phyloP scores from a whole-genome alignment of 768 basidiomycete genomes.

The Brasilioporus rufonigricans region DNA sequence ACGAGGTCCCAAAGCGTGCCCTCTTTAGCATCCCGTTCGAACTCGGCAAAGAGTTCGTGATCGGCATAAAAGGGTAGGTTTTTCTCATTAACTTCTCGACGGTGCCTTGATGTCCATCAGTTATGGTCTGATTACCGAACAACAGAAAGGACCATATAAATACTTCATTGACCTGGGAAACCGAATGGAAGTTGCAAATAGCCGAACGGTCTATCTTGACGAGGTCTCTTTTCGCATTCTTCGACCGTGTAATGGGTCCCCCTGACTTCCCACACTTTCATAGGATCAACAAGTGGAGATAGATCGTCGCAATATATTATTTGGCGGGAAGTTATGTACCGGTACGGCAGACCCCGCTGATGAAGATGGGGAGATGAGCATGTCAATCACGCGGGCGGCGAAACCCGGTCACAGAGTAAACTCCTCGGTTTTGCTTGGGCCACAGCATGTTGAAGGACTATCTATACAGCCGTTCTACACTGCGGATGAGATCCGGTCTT shows the following conservation, averaged over 20 bases:
- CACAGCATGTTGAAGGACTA: constrained; percentile 1
- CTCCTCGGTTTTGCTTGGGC: background rate
- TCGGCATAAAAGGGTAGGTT: constrained; percentile 79
- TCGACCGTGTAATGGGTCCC: background rate
- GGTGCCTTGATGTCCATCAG: constrained; percentile 38
- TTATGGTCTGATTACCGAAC: constrained; percentile 86
- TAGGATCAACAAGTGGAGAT: constrained; percentile 32
- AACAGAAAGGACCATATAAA: constrained; percentile 78
- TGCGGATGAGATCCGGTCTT: constrained; percentile 75
- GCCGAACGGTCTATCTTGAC: constrained; percentile 73
- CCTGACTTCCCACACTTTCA: constrained; percentile 7
- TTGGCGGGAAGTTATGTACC: constrained; percentile 38
- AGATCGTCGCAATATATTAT: constrained; percentile 25
- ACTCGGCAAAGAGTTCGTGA: constrained; percentile 68
- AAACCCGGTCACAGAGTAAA: constrained; percentile 50
- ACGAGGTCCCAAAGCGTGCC: constrained; percentile 80
- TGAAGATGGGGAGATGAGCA: constrained; percentile 38
- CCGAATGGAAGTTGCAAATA: constrained; percentile 70
- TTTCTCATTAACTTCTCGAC: constrained; percentile 8
- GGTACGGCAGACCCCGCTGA: constrained; percentile 27
- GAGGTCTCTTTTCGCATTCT: constrained; percentile 40
- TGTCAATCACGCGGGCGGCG: constrained; percentile 44
- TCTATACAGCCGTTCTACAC: constrained; percentile 72
- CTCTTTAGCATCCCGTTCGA: constrained; percentile 80
- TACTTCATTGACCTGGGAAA: constrained; percentile 82